phyloP scores from a whole-genome alignment of 2,329 filamentous ascomycete genomes.

The Penicillium psychrosexuale region DNA sequence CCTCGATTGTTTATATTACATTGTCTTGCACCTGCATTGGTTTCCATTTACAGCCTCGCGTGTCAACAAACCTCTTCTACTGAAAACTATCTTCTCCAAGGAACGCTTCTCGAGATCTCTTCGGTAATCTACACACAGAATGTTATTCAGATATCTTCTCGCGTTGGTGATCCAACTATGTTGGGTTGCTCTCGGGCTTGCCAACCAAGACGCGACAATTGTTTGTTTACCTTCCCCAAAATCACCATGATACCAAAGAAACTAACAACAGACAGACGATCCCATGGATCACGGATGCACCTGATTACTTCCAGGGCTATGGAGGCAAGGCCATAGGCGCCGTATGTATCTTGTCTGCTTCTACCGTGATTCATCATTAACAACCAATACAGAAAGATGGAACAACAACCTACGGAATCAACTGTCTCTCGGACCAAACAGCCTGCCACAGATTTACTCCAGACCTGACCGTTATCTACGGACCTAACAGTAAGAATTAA shows the following conservation, averaged over 20 bases:
- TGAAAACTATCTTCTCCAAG: neutral
- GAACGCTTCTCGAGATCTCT: too few species aligned
- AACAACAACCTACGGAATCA: constrained; percentile 5
- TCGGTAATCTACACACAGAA: neutral
- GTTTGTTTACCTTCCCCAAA: neutral
- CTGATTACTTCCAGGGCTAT: constrained; percentile 9
- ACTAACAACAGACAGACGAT: neutral
- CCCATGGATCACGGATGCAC: constrained; percentile 4
- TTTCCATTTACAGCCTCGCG: neutral
- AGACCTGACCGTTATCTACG: constrained; percentile 5
- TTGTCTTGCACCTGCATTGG: neutral
- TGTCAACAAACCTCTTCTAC: neutral
- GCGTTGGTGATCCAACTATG: neutral
- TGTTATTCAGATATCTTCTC: neutral
- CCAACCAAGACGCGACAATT: neutral
- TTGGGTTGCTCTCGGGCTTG: neutral
- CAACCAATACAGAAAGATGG: neutral
- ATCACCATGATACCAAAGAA: too few species aligned
- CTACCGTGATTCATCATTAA: neutral
- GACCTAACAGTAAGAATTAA: constrained; percentile 1
- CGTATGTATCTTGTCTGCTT: neutral
- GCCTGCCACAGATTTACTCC: constrained; percentile 1
- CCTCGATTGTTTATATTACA: neutral
- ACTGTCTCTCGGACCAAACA: neutral
- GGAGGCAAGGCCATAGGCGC: neutral